Evolutionary conservation across 768 basidiomycete genomes (phyloP), one percentile per base, ranked within the genome.

Genomic region (Russula virescens): DNA sequence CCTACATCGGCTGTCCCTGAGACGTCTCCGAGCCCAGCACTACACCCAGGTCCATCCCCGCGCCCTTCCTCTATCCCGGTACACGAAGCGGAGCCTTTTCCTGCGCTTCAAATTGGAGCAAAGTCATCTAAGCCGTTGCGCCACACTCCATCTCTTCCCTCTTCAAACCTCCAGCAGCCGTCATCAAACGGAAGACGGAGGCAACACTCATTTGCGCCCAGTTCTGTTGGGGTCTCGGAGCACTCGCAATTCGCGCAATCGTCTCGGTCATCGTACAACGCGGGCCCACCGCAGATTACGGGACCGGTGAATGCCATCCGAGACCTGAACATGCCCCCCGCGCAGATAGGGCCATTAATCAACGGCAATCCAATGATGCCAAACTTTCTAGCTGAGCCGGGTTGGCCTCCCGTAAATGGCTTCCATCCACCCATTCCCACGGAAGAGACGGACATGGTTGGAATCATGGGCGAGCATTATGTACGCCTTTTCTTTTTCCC

Each of bases 401-500:
- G 19, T 9, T 66, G 47, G 62, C 57, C 56, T 18, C 49, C 50
- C 18, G 19, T 21, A 52, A 42, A 38, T 23, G 50, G 55, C 34
- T 61, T 62, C 28, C 58, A 51, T 21, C 19, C 16, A 4, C 61
- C 49, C 19, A 10, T 46, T 21, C 5, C 31, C 19, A 60, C 55
- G 28, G 68, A 54, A 1, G 55, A 62, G 18, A 60, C 64, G 28
- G 55, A 57, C 13, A 7, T 48, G 56, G 49, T 66, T 11, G 69
- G 68, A 4, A 55, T 69, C 46, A 40, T 66, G 43, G 69, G 69
- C 57, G 69, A 69, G 47, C 48, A 65, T 23, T 67, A 18, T 48
- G 69, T 69, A 31, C 53, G 68, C 45, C 42, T 14, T 8, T 16
- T 25, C 10, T 28, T 35, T 34, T 14, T 11, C 26, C 16, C 2